Base-by-base conservation (phyloP, 2,329 filamentous ascomycete species). In the Fusarium gaditjirri region DNA sequence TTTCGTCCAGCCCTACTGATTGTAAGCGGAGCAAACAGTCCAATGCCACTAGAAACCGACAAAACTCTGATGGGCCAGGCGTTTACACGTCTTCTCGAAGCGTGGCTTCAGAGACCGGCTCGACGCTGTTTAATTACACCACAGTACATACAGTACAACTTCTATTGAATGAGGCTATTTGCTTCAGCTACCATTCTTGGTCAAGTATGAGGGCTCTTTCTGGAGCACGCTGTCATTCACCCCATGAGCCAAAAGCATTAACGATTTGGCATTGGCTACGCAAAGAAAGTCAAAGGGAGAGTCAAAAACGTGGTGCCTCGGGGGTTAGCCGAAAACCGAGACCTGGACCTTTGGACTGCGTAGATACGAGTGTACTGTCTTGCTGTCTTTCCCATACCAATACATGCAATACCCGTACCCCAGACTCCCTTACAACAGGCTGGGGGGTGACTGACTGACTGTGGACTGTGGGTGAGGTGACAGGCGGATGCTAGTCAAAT, bases 291-390 rank as follows among this genome's bases (percentile, higher is more conserved):
- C 33, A 23, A 58, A 59, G 52, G 60, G 35, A 41, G 50, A 27
- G 36, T 9, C 49, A 27, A 19, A 35, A 38, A 61, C 23, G 31
- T 36, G 39, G 61, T 68, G 59, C 50, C 52, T 77, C 75, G 70
- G 75, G 65, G 46, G 67, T 72, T 75, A 72, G 66, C 72, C 75
- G 75, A 77, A 71, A 60, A 52, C 64, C 63, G 60, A 68, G 59
- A 55, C 21, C 38, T 56, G 29, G 35, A 31, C 13, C 59, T 57
- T 43, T 25, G 19, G 25, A 27, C 31, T 17, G 19, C 54, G 54
- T 35, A 56, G 39, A 55, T 61, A 57, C 52, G 27, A 57, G 17
- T 29, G 27, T 29, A 29, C 27, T 31, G 33, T 52, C 35, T 19
- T 27, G 49, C 31, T 52, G 46, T 25, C 31, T 12, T 42, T 49